Evolutionary conservation across 208 protist species (phyloP).

Genomic region (Angomonas ambiguus): DNA sequence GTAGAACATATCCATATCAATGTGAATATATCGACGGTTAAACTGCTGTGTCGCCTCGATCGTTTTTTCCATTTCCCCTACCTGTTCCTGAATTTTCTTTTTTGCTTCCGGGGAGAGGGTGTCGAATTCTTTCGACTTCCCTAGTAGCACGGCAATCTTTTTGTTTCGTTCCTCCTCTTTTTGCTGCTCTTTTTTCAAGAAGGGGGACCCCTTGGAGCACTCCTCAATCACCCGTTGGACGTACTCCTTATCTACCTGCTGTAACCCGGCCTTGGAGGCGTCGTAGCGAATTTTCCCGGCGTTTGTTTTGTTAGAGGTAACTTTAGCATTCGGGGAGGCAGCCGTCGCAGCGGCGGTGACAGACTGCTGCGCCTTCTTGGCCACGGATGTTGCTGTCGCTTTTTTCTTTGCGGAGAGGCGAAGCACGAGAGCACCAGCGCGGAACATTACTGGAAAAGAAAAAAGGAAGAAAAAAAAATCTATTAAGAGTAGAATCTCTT

Average conservation of each 20-base stretch:
- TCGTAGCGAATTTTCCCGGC: constrained; percentile 69
- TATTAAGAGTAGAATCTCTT: too few species aligned
- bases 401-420: constrained; percentile 7
- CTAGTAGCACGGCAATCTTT: constrained; percentile 42
- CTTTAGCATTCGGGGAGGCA: neutral
- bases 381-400: neutral
- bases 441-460: constrained; percentile 8
- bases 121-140: constrained; percentile 53
- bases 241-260: constrained; percentile 73
- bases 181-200: constrained; percentile 78
- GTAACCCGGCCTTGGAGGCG: constrained; percentile 70
- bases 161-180: constrained; percentile 46
- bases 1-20: constrained; percentile 95
- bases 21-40: constrained; percentile 67
- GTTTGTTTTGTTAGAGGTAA: constrained; percentile 12
- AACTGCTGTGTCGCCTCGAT: constrained; percentile 68
- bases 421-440: neutral
- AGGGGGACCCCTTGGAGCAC: constrained; percentile 62
- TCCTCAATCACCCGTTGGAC: constrained; percentile 83
- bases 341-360: neutral
- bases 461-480: neutral
- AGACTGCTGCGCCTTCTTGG: neutral
- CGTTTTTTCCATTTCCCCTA: constrained; percentile 50
- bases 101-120: constrained; percentile 29
- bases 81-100: constrained; percentile 36